Evolutionary conservation across 768 basidiomycete genomes (phyloP), one percentile per base, ranked within the genome.

Genomic region (Amanita pseudoporphyria): DNA sequence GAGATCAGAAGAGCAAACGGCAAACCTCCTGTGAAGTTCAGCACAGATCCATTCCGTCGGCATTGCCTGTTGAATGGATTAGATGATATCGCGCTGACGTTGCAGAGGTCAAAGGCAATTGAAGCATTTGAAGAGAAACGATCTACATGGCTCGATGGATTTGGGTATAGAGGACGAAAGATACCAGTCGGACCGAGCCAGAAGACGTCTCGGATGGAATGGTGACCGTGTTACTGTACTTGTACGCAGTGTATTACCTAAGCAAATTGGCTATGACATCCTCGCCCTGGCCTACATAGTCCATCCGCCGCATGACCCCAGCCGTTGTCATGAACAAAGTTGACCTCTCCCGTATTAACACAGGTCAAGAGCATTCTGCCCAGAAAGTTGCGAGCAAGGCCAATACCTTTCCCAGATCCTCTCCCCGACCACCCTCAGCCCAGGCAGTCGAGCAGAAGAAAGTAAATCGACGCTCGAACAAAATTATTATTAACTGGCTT

Each of bases 41-140:
- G 74, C 33, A 81, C 84, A 43, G 96, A 99, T 66, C 69, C 84
- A 0, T 99, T 98, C 85, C 76, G 94, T 54, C 73, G 90, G 49
- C 89, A 95, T 62, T 94, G 96, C 64, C 69, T 99, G 64, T 64
- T 99, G 67, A 93, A 99, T 60, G 96, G 96, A 28, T 70, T 98
- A 56, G 96, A 99, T 64, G 96, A 97, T 60, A 95, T 99, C 54
- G 93, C 86, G 37, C 71, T 99, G 66, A 99, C 96, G 38, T 71
- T 99, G 72, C 82, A 89, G 64, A 83, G 82, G 62, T 81, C 73
- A 28, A 69, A 69, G 9, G 64, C 73, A n/a, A 96, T 99, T 55
- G 71, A 74, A 52, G 57, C 64, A 37, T 99, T 97, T 58, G 96
- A 99, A 75, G 60, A 75, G 60, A 77, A 76, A 58, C 68, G 96